Evolutionary conservation across 2,329 filamentous ascomycete species (phyloP), one percentile per base, ranked within the genome.

Genomic region (Podosphaera xanthii): DNA sequence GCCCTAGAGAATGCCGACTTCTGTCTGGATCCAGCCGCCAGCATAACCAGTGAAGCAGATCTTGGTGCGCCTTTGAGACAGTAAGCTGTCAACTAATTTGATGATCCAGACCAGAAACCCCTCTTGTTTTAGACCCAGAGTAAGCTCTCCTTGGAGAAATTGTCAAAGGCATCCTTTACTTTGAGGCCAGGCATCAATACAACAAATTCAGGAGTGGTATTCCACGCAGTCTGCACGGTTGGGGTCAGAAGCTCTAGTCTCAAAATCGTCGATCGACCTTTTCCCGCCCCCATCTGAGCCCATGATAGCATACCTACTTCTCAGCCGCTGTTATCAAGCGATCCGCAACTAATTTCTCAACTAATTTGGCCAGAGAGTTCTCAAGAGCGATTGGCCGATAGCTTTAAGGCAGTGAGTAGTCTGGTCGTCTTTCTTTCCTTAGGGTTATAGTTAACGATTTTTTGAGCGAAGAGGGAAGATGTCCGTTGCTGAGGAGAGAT

Each of bases 311-410:
- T 55, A 9, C 10, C 33, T 38, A 14, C 22, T 55, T 35, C 4
- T 40, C 35, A 9, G 34, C 52, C 3, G 35, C 35, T 40, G 3
- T 55, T 22, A 40, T 38, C 10, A 55, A 38, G 7, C 33, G 33
- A 36, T 38, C 22, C 22, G 52, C 52, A 14, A 55, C 33, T 38
- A 55, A 6, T 22, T 55, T 55, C n/a, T 55, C 52, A 12, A 55
- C n/a, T n/a, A 55, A 35, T 55, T 55, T 55, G n/a, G 52, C 52
- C 12, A 55, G 22, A 7, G 52, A 55, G n/a, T 55, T 55, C n/a
- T 55, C 33, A 38, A 55, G 9, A 6, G 22, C 22, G 22, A 22
- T 22, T 1, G 22, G 22, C 22, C 22, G 22, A 22, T 22, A 22
- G 22, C 22, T 38, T n/a, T 4, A 36, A 9, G 52, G 52, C 22